Conservation (phyloP, 75 land plant genomes). For the Sequoia sempervirens region DNA sequence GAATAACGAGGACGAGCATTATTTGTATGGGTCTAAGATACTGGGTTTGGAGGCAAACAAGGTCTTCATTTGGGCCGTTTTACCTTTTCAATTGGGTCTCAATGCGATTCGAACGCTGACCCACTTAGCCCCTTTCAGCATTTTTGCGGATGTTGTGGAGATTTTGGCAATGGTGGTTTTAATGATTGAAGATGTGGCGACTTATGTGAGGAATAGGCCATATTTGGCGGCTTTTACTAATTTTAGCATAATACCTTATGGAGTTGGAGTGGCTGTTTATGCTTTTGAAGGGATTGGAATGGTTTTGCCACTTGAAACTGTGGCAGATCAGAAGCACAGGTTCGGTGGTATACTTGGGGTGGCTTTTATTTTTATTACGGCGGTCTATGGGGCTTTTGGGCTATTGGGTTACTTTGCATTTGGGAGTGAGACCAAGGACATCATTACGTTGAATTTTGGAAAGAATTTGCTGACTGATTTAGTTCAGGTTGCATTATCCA, state of each 20-base stretch:
- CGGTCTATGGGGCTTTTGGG: constrained; percentile 62
- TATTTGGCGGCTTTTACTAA: constrained; percentile 27
- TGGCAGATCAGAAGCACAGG: constrained; percentile 48
- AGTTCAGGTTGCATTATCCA: constrained; percentile 69
- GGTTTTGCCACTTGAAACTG: constrained; percentile 70
- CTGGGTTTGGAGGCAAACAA: constrained; percentile 32
- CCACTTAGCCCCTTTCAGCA: constrained; percentile 81
- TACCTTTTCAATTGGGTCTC: constrained; percentile 75
- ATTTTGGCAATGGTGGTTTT: constrained; percentile 75
- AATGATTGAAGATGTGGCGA: constrained; percentile 54
- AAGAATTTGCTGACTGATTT: constrained; percentile 39
- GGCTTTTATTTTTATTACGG: constrained; percentile 51
- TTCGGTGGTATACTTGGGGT: constrained; percentile 51
- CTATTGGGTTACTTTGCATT: constrained; percentile 76
- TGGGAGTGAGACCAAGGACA: constrained; percentile 75
- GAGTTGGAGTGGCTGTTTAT: constrained; percentile 80
- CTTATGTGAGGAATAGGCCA: constrained; percentile 16
- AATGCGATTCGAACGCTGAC: constrained; percentile 73
- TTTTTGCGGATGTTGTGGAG: constrained; percentile 77
- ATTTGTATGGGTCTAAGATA: not conserved
- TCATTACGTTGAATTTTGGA: constrained; percentile 80
- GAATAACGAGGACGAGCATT: not conserved
- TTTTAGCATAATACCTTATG: constrained; percentile 43
- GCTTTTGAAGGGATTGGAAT: constrained; percentile 85
- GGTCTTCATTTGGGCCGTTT: constrained; percentile 48